A percentile compares a stretch with the other conserved stretches of the same genome.
phyloP scores from a whole-genome alignment of 2,329 filamentous ascomycete species.

The Catunica adiposa region DNA sequence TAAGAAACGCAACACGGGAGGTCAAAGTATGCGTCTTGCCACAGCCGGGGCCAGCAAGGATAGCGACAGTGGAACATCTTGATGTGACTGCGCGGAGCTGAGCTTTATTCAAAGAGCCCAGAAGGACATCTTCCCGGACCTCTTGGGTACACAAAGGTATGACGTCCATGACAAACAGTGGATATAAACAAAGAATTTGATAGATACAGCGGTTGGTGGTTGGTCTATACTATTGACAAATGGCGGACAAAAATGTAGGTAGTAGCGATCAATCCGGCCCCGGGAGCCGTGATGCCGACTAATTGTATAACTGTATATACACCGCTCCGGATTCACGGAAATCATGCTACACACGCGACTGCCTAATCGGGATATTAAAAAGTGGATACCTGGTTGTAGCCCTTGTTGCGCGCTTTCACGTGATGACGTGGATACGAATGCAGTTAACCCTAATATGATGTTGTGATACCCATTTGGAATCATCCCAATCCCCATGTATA shows the following conservation, averaged over 20 bases:
- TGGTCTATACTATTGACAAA: too few species aligned
- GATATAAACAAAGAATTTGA: neutral
- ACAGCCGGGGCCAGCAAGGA: constrained; percentile 50
- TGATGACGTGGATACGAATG: too few species aligned
- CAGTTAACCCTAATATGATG: too few species aligned
- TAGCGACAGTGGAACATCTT: constrained; percentile 39
- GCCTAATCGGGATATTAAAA: neutral
- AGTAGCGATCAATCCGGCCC: too few species aligned
- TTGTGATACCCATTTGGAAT: too few species aligned
- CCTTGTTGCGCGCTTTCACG: neutral
- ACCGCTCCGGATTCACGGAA: neutral
- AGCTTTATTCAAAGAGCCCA: constrained; percentile 36
- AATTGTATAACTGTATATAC: too few species aligned
- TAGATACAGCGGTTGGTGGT: too few species aligned
- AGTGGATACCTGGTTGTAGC: neutral
- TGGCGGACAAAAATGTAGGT: too few species aligned
- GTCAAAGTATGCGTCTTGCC: constrained; percentile 95
- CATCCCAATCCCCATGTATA: too few species aligned
- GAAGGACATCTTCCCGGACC: constrained; percentile 18
- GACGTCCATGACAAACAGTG: neutral
- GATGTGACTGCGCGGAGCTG: constrained; percentile 41
- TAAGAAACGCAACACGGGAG: constrained; percentile 76
- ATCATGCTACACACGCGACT: neutral
- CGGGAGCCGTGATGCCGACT: too few species aligned
- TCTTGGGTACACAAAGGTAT: neutral